Evolutionary conservation across 345 rosid genomes (phyloP).

Genomic region (Schrenkiella parvula): DNA sequence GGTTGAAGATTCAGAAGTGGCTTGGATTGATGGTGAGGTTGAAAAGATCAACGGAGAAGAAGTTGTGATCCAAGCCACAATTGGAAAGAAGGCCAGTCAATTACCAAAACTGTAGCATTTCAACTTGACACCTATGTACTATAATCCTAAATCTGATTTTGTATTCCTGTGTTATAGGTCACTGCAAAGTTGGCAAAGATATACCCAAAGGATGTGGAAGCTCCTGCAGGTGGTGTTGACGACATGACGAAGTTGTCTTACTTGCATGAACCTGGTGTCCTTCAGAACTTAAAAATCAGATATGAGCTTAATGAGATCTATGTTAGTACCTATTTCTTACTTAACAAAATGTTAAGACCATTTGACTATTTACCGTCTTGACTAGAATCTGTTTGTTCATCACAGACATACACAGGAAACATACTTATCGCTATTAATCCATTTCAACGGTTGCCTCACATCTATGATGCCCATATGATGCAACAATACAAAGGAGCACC

Average conservation of each 20-base stretch:
- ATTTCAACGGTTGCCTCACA: not conserved
- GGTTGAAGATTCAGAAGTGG: conserved; percentile 65
- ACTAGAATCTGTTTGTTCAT: too few relatives aligned
- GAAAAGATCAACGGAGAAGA: conserved; percentile 60
- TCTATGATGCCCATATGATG: conserved; percentile 2
- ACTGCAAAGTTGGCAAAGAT: conserved; percentile 1
- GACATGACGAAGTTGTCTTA: conserved; percentile 9
- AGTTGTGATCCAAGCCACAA: conserved; percentile 42
- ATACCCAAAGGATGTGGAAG: conserved; percentile 1
- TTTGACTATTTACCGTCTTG: too few relatives aligned
- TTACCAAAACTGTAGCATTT: too few relatives aligned
- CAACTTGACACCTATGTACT: too few relatives aligned
- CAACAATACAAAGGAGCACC: not conserved
- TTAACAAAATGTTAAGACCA: too few relatives aligned
- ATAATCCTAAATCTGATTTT: too few relatives aligned
- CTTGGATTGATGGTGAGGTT: conserved; percentile 85
- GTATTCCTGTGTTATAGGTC: too few relatives aligned
- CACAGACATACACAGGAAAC: conserved; percentile 4
- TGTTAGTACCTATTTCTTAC: too few relatives aligned
- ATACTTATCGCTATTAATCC: conserved; percentile 1
- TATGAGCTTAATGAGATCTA: not conserved
- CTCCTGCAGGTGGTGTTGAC: not conserved
- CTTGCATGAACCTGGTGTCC: conserved; percentile 1
- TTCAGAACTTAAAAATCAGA: not conserved
- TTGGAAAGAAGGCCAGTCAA: conserved; percentile 57